Base-by-base conservation (phyloP, 345 rosid species). In the Salix brachista region DNA sequence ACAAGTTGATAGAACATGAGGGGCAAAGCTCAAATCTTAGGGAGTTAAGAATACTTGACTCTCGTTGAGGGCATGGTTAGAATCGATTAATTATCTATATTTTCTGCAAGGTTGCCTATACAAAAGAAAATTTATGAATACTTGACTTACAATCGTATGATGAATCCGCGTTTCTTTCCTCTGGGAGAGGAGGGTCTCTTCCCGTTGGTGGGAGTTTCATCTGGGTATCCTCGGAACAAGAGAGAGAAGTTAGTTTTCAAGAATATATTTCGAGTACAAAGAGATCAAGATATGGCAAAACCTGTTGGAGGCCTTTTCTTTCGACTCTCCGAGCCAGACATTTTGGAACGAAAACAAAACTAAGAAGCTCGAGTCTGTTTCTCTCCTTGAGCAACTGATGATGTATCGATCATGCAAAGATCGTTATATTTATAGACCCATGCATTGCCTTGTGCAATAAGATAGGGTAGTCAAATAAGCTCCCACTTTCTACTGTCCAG, bases 131-230 rank as follows among this genome's bases (percentile, higher is more conserved):
- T 30, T 52, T 5, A 34, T 30, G 9, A 6, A 28, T 28, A 64
- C 32, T 42, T 44, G 26, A 9, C 11, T 81, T 84, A 90, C 94
- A 91, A 86, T 85, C 90, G 90, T 77, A 87, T 90, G 19, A 88
- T 80, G 83, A 87, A 90, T 67, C 91, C 84, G 69, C 88, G 89
- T 52, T 89, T 91, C 84, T 81, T 85, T 86, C 84, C 86, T 8
- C 86, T 65, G 3, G 75, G 80, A 48, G 82, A 52, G 67, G 42
- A 80, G 28, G 83, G 52, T 74, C 81, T 81, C 76, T 80, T 86
- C 69, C 61, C 56, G 2, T 81, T 48, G 5, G 83, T 60, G 28
- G 83, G 85, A 65, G 81, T 82, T 66, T 74, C 85, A 9, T 82
- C 67, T 19, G 89, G 89, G 78, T 84, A 85, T 39, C 90, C 89